These are phyloP conservation scores for Westerdykella ornata DNA, from an alignment of 2,329 filamentous ascomycete genomes.

Conservation along the genomic window DNA sequence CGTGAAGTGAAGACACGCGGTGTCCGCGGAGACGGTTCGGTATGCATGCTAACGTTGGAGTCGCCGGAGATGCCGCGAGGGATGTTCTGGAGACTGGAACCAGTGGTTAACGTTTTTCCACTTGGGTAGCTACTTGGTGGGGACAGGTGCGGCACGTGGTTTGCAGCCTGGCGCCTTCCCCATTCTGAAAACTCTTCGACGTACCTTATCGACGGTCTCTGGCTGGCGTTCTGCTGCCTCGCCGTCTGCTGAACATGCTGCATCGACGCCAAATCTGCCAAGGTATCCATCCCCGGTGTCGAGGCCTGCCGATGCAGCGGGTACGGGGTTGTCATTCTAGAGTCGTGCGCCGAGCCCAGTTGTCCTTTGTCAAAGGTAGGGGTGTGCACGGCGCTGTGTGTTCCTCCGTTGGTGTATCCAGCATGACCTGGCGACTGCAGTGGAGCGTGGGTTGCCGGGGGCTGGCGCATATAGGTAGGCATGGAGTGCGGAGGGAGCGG, in stretches of 20 bases:
- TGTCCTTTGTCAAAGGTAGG: constrained; percentile 16
- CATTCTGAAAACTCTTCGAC: constrained; percentile 7
- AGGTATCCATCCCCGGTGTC: constrained; percentile 44
- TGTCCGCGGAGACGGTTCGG: constrained; percentile 40
- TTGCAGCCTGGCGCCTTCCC: background rate
- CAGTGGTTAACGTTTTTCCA: constrained; percentile 6
- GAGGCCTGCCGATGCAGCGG: constrained; percentile 38
- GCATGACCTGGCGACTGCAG: constrained; percentile 24
- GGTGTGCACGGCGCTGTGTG: constrained; percentile 30
- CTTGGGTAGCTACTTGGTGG: background rate
- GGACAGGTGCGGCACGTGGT: background rate
- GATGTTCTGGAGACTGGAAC: constrained; percentile 23
- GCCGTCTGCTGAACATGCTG: constrained; percentile 41
- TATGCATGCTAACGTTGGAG: constrained; percentile 42
- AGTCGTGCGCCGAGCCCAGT: constrained; percentile 26
- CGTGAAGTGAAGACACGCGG: constrained; percentile 40
- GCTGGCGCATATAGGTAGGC: background rate
- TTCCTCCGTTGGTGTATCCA: constrained; percentile 23
- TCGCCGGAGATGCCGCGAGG: constrained; percentile 39
- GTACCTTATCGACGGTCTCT: constrained; percentile 35
- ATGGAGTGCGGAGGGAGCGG: constrained; percentile 1
- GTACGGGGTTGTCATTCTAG: constrained; percentile 31
- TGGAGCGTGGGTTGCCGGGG: constrained; percentile 12
- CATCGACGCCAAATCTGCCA: constrained; percentile 46
- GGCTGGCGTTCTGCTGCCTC: constrained; percentile 31